phyloP scores from a whole-genome alignment of 2,329 filamentous ascomycete genomes.

The Aspergillus udagawae region DNA sequence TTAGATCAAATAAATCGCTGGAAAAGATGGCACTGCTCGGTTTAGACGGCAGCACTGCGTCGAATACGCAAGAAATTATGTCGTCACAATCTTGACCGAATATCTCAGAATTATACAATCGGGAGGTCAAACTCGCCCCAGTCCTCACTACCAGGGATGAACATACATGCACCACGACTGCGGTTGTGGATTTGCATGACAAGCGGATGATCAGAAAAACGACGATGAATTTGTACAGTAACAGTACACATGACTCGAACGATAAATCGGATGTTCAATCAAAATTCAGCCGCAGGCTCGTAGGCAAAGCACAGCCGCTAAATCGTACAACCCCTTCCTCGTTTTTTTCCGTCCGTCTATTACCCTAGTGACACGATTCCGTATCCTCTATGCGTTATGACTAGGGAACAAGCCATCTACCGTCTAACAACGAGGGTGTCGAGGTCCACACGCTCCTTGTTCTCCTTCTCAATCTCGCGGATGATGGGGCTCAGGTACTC shows the following conservation, averaged over 20 bases:
- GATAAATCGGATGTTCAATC: slow-evolving; percentile 21
- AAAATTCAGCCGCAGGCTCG: slow-evolving; percentile 18
- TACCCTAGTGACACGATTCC: slow-evolving; percentile 9
- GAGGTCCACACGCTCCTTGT: slow-evolving; percentile 63
- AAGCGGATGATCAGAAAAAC: slow-evolving; percentile 17
- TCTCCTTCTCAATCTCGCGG: slow-evolving; percentile 63
- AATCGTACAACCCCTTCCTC: slow-evolving; percentile 18
- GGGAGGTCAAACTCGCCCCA: not conserved
- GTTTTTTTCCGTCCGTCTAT: slow-evolving; percentile 18
- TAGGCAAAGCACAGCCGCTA: slow-evolving; percentile 12
- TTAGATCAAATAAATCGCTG: not conserved
- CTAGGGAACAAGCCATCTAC: slow-evolving; percentile 24
- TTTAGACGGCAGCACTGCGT: not conserved
- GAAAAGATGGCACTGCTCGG: not conserved
- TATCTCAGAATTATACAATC: not conserved
- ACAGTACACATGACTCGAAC: slow-evolving; percentile 32
- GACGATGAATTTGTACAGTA: slow-evolving; percentile 41
- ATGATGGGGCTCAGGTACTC: slow-evolving; percentile 66
- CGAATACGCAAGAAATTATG: not conserved
- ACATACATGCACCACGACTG: not conserved
- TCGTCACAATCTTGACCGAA: not conserved
- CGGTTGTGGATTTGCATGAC: not conserved
- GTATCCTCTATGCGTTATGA: slow-evolving; percentile 19
- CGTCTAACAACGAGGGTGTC: slow-evolving; percentile 61
- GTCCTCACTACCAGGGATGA: not conserved